phyloP scores from a whole-genome alignment of 1,284 basidiomycete species.

The Heterobasidion irregulare region DNA sequence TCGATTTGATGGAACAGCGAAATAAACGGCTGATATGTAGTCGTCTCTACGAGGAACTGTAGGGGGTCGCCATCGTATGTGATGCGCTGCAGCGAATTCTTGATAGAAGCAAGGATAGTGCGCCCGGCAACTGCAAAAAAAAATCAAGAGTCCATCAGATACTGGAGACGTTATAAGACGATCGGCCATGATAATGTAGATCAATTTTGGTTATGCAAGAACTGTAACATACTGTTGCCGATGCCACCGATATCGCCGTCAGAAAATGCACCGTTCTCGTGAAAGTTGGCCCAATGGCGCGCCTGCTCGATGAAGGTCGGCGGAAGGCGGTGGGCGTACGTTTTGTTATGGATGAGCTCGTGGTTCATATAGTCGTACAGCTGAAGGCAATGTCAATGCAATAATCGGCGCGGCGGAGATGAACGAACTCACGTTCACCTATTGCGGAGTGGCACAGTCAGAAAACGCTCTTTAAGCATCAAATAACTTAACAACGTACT shows the following conservation, averaged over 20 bases:
- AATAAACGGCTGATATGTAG: conserved; percentile 85
- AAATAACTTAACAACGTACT: conserved; percentile 28
- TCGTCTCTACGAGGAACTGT: conserved; percentile 63
- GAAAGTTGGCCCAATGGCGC: conserved; percentile 65
- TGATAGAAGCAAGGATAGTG: conserved; percentile 64
- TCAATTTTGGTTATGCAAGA: no score
- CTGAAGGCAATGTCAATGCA: conserved; percentile 21
- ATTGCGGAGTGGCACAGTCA: conserved; percentile 7
- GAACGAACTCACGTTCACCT: conserved; percentile 56
- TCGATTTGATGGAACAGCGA: conserved; percentile 78
- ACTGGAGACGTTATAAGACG: no score
- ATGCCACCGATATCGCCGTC: conserved; percentile 52
- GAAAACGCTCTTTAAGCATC: background rate
- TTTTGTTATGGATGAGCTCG: conserved; percentile 71
- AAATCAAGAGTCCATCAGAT: background rate
- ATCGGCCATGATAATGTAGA: no score
- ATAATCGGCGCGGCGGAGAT: background rate
- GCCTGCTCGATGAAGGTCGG: conserved; percentile 65
- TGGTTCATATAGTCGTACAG: conserved; percentile 75
- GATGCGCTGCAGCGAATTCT: conserved; percentile 64
- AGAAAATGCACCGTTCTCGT: conserved; percentile 73
- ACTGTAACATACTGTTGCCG: conserved; percentile 50
- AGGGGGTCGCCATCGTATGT: conserved; percentile 73
- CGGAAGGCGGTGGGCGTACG: conserved; percentile 64
- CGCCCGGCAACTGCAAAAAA: conserved; percentile 61